phyloP scores from a whole-genome alignment of 495 filamentous ascomycete genomes.

The Paragyromitra xinjiangensis region DNA sequence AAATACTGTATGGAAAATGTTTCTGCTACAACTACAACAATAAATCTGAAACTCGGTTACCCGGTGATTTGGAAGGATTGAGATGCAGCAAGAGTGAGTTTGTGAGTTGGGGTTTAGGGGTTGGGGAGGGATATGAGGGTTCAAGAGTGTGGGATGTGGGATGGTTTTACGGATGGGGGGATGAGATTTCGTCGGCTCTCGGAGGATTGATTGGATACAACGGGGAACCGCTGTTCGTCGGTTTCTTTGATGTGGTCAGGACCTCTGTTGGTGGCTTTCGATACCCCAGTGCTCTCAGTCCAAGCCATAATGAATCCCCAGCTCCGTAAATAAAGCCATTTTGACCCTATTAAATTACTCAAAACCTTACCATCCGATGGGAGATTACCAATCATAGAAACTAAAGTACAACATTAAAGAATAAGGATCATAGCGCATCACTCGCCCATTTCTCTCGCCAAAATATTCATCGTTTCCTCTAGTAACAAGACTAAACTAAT shows the following conservation, averaged over 20 bases:
- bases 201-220: neutral
- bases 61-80: neutral
- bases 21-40: neutral
- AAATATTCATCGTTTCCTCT: too few relatives aligned
- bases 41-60: conserved; percentile 6
- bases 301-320: neutral
- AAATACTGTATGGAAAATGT: conserved; percentile 3
- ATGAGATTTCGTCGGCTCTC: neutral
- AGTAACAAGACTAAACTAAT: too few relatives aligned
- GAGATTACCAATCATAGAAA: too few relatives aligned
- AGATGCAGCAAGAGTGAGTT: neutral
- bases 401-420: too few relatives aligned
- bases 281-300: neutral
- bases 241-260: neutral
- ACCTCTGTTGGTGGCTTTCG: neutral
- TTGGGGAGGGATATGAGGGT: neutral
- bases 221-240: neutral
- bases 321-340: neutral
- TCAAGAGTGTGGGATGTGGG: neutral
- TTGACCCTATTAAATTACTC: neutral
- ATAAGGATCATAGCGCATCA: too few relatives aligned
- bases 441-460: too few relatives aligned
- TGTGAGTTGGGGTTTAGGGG: neutral
- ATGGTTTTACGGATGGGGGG: neutral
- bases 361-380: too few relatives aligned